Evolutionary conservation across 2,329 filamentous ascomycete species (phyloP), one percentile per base, ranked within the genome.

Genomic region (Paracamarosporium sp.): DNA sequence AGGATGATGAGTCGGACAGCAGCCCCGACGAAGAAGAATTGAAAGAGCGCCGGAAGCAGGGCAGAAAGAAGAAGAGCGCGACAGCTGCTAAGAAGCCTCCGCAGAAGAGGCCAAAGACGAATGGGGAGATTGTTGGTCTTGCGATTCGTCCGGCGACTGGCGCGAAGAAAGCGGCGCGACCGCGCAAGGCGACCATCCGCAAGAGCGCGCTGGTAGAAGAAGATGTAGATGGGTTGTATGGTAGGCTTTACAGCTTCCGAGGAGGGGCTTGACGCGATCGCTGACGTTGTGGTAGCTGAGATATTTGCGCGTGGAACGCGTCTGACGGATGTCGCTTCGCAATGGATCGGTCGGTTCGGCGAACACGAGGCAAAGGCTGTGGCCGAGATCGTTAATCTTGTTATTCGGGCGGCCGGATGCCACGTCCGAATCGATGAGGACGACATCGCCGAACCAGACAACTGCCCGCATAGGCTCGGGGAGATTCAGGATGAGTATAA

Each of bases 401-500:
- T 88, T 22, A 76, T 89, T 17, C 82, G 82, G 64, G 85, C 91
- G 61, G 88, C 93, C 17, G 95, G 95, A 28, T 96, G 93, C 74
- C 87, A 92, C 53, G 83, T 91, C 53, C 85, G 90, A 64, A 86
- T 99, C 53, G 90, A 89, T 9, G 85, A 86, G 36, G 88, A 95
- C 72, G 93, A 98, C 73, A 91, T 97, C 62, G 88, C 89, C 64
- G 94, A 99, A 73, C 88, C 92, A 7, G 95, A 99, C 73, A 93
- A 95, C 70, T 91, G 90, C 46, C 87, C 91, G 17, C 88, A 88
- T 70, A 88, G 88, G 70, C 81, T 99, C 44, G 83, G 85, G 22
- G 93, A 98, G 68, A 82, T 99, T n/a, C 92, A 97, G 76, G 89
- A 91, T 60, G 88, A 93, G 60, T 96, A 93, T 72, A 90, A 95